Conservation (phyloP, 2,329 filamentous ascomycete genomes). For the Zopfia rhizophila region DNA sequence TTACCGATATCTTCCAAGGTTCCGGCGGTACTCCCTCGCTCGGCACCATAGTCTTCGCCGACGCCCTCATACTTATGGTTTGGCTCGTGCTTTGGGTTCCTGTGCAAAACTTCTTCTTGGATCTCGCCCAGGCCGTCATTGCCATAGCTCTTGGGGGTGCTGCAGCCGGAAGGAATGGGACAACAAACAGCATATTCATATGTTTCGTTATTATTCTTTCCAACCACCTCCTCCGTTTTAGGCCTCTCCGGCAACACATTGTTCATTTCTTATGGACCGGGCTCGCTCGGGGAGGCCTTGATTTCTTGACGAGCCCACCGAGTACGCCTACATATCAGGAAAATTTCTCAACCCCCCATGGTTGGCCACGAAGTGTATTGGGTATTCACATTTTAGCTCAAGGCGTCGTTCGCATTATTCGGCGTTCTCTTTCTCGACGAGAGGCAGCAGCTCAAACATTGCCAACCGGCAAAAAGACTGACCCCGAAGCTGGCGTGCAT, state of each 20-base stretch:
- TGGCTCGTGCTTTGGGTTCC: slow-evolving; percentile 91
- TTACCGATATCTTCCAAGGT: slow-evolving; percentile 91
- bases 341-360: slow-evolving; percentile 61
- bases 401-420: slow-evolving; percentile 75
- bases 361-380: slow-evolving; percentile 74
- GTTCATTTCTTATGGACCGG: slow-evolving; percentile 52
- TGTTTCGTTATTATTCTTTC: slow-evolving; percentile 74
- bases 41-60: slow-evolving; percentile 84
- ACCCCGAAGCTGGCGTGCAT: slow-evolving; percentile 68
- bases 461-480: slow-evolving; percentile 55
- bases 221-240: slow-evolving; percentile 64
- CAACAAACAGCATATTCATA: slow-evolving; percentile 76
- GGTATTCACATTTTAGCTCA: slow-evolving; percentile 81
- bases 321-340: slow-evolving; percentile 46
- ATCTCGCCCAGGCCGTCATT: slow-evolving; percentile 92
- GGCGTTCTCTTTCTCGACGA: slow-evolving; percentile 56
- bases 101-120: slow-evolving; percentile 86
- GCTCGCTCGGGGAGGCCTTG: slow-evolving; percentile 53
- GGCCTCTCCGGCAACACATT: slow-evolving; percentile 58
- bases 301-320: slow-evolving; percentile 51
- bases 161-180: slow-evolving; percentile 73
- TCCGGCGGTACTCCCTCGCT: slow-evolving; percentile 87
- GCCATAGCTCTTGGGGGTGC: slow-evolving; percentile 90
- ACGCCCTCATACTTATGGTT: slow-evolving; percentile 81
- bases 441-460: slow-evolving; percentile 44